A percentile compares a stretch with the other conserved stretches of the same genome.
These are phyloP conservation scores for Tilletia indica DNA, from an alignment of 1,284 basidiomycete species.

Conservation along the genomic window DNA sequence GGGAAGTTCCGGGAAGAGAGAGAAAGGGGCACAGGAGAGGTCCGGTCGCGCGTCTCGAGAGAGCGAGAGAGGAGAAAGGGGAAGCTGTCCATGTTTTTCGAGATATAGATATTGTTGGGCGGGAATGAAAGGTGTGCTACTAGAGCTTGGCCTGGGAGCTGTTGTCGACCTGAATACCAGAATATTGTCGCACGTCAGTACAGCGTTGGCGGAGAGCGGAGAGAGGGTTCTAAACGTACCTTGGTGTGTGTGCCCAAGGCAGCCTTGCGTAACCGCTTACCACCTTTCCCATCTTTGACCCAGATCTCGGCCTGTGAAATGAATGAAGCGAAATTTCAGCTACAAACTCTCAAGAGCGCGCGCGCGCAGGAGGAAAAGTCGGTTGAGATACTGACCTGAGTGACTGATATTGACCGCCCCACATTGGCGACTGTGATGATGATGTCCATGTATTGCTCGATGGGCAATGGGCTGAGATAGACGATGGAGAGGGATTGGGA, in stretches of 20 bases:
- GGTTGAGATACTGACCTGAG: slow-evolving; percentile 24
- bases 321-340: no score
- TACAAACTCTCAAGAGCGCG: background rate
- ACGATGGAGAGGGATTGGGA: slow-evolving; percentile 47
- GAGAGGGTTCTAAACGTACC: slow-evolving; percentile 11
- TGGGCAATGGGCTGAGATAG: slow-evolving; percentile 42
- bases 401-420: slow-evolving; percentile 37
- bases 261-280: slow-evolving; percentile 31
- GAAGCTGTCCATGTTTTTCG: no score
- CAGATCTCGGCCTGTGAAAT: slow-evolving; percentile 32
- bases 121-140: no score
- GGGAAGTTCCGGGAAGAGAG: no score
- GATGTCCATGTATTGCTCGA: slow-evolving; percentile 46
- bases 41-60: no score
- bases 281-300: slow-evolving; percentile 32
- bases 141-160: slow-evolving; percentile 15
- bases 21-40: no score
- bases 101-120: no score
- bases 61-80: no score
- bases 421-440: slow-evolving; percentile 35
- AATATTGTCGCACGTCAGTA: no score
- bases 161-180: slow-evolving; percentile 6
- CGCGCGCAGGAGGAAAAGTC: background rate
- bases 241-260: slow-evolving; percentile 42
- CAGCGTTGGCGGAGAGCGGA: background rate